Evolutionary conservation across 2,329 filamentous ascomycete species (phyloP).

Genomic region (Cadophora malorum): DNA sequence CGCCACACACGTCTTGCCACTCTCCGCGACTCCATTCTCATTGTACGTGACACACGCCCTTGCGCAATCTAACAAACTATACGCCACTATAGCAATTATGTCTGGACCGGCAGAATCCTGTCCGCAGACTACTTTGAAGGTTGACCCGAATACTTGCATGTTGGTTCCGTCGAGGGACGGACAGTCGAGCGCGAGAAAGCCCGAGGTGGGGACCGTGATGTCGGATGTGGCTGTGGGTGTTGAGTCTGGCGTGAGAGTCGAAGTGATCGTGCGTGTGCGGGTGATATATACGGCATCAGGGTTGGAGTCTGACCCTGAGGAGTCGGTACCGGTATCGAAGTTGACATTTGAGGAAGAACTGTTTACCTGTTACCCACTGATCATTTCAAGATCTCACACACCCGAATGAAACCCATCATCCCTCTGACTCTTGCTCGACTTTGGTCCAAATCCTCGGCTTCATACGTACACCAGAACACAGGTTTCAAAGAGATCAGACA

Average conservation of each 20-base stretch:
- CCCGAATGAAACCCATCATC: neutral
- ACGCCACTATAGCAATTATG: slow-evolving; percentile 16
- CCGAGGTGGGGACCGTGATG: slow-evolving; percentile 12
- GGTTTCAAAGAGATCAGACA: neutral
- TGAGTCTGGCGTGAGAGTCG: neutral
- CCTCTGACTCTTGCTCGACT: neutral
- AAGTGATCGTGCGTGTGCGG: slow-evolving; percentile 4
- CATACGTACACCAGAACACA: too few relatives aligned
- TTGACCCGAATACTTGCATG: slow-evolving; percentile 6
- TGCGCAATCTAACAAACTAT: slow-evolving; percentile 18
- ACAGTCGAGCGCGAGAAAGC: slow-evolving; percentile 13
- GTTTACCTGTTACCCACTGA: neutral
- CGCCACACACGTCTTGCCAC: slow-evolving; percentile 5
- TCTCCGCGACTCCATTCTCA: neutral
- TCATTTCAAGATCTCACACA: neutral
- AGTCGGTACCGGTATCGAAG: neutral
- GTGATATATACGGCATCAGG: slow-evolving; percentile 4
- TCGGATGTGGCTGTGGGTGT: neutral
- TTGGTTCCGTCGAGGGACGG: slow-evolving; percentile 7
- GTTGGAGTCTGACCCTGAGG: slow-evolving; percentile 6
- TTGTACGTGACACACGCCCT: slow-evolving; percentile 17
- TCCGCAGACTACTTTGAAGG: slow-evolving; percentile 12
- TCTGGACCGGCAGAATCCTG: slow-evolving; percentile 18
- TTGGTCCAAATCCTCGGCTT: too few relatives aligned
- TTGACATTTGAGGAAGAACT: slow-evolving; percentile 10